Conservation (phyloP, 164 flowering plant genomes). For the Nelumbo lutea region DNA sequence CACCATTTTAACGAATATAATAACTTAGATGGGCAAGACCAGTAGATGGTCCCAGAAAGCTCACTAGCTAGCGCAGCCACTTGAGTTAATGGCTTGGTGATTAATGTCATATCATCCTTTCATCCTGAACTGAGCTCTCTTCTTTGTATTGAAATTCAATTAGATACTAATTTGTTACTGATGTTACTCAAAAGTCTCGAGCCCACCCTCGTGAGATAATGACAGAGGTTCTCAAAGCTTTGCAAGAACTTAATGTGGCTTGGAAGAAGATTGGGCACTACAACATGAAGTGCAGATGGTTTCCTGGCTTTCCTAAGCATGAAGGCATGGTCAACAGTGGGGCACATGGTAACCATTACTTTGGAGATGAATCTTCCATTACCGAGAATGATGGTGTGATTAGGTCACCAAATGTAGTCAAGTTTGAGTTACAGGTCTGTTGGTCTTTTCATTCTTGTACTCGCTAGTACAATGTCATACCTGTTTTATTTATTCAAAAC, state of each 20-base stretch:
- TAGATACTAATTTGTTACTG: background rate
- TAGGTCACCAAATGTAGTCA: slow-evolving; percentile 17
- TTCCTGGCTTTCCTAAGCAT: slow-evolving; percentile 12
- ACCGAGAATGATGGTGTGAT: background rate
- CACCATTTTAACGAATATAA: background rate
- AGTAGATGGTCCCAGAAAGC: background rate
- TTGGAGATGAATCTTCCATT: slow-evolving; percentile 4
- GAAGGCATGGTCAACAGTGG: background rate
- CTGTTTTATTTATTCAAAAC: background rate
- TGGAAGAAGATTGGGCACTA: slow-evolving; percentile 33
- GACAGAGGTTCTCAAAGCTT: slow-evolving; percentile 21
- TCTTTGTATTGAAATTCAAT: background rate
- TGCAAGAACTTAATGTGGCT: slow-evolving; percentile 23
- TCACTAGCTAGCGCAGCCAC: background rate
- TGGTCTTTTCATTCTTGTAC: background rate
- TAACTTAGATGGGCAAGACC: background rate
- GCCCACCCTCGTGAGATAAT: slow-evolving; percentile 23
- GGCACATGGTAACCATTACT: background rate
- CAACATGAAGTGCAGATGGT: slow-evolving; percentile 28
- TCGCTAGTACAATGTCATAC: background rate
- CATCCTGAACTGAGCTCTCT: background rate
- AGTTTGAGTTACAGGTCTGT: slow-evolving; percentile 39
- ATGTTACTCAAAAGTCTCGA: slow-evolving; percentile 12
- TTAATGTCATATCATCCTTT: background rate
- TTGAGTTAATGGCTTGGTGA: background rate